Conservation (phyloP, 2,329 filamentous ascomycete genomes). For the Stenocarpella maydis region DNA sequence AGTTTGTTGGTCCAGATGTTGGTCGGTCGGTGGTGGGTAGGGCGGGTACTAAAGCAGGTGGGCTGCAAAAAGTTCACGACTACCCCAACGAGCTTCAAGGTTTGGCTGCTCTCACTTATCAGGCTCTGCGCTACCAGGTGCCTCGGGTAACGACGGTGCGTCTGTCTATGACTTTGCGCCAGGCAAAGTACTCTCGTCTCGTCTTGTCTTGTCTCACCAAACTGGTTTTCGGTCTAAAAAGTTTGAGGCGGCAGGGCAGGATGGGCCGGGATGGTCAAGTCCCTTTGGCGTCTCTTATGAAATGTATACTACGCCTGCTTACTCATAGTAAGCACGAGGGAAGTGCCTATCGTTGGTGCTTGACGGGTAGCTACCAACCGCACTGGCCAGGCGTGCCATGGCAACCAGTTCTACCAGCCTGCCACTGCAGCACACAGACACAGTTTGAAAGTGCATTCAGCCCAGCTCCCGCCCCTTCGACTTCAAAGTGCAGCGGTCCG, state of each 20-base stretch:
- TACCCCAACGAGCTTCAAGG: not conserved
- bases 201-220: conserved; percentile 7
- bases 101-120: not conserved
- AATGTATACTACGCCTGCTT: too few relatives aligned
- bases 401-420: too few relatives aligned
- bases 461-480: too few relatives aligned
- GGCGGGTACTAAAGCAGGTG: conserved; percentile 24
- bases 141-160: not conserved
- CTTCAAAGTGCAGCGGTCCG: too few relatives aligned
- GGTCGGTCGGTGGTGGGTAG: conserved; percentile 22
- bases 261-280: too few relatives aligned
- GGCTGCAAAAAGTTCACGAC: conserved; percentile 33
- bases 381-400: too few relatives aligned
- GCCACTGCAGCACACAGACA: too few relatives aligned
- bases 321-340: too few relatives aligned
- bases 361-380: too few relatives aligned
- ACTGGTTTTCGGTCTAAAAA: not conserved
- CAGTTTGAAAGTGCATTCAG: too few relatives aligned
- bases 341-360: too few relatives aligned
- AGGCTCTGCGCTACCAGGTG: not conserved
- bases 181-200: conserved; percentile 24
- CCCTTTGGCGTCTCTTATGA: not conserved
- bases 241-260: too few relatives aligned
- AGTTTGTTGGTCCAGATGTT: not conserved
- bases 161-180: conserved; percentile 28